Evolutionary conservation across 768 basidiomycete genomes (phyloP), one percentile per base, ranked within the genome.

Genomic region (Boletus insuetus): DNA sequence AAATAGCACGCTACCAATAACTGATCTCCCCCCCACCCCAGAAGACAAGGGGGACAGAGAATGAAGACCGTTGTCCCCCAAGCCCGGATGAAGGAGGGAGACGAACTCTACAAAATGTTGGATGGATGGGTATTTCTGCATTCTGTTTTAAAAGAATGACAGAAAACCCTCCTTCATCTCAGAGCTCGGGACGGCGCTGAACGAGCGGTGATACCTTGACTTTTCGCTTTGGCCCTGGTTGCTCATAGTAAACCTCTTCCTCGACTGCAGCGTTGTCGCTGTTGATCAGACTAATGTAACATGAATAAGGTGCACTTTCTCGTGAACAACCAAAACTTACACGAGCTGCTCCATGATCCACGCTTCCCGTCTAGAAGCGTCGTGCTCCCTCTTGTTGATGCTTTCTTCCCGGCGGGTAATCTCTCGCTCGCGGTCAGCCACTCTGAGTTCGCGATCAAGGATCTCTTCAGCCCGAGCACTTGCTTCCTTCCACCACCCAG

Each of bases 291-390:
- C 87, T 89, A 54, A n/a, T 29, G 51, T 4, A 51, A 46, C 12
- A 39, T 63, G 49, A 70, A 46, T 32, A 16, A 49, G 7, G 13
- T 37, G n/a, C 20, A 22, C 29, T 1, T 6, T 17, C 19, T 16
- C 7, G 9, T 6, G 26, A 22, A 5, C 11, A 41, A 37, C 10
- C 0, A 49, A 58, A 24, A 76, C 85, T 60, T 77, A 94, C 92
- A 90, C 85, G 35, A 94, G 82, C 64, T 94, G 91, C 58, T 94
- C 92, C 91, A 94, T 92, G 64, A 94, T 92, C 91, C 91, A 94
- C 29, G 76, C 79, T 69, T 94, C 91, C 54, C 91, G 90, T 62
- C 91, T 82, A 47, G 90, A 84, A 51, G 91, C 89, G 64, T 94
- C 91, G 40, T 91, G 87, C 68, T 94, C 91, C 52, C 91, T 78